These are phyloP conservation scores for Huntiella abstrusa DNA, from an alignment of 2,329 filamentous ascomycete genomes.

Conservation along the genomic window DNA sequence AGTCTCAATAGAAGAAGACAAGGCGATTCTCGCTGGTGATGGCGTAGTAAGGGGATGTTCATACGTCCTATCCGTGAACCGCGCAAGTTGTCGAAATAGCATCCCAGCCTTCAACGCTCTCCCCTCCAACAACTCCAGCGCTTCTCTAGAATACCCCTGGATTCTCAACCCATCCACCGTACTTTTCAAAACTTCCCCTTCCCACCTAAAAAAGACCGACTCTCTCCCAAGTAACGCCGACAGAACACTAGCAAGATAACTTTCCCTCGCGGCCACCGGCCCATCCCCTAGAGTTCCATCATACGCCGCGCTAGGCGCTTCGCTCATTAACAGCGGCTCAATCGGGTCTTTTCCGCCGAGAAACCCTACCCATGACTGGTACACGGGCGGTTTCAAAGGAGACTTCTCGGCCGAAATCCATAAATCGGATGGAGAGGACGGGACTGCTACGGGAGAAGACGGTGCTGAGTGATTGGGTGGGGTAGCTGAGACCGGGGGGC, in stretches of 20 bases:
- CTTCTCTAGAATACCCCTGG: constrained; percentile 35
- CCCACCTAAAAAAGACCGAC: constrained; percentile 51
- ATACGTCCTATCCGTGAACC: constrained; percentile 29
- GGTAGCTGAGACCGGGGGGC: neutral
- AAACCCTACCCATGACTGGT: constrained; percentile 55
- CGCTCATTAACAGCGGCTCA: constrained; percentile 42
- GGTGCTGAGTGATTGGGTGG: neutral
- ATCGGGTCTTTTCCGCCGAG: constrained; percentile 17
- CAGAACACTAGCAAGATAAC: constrained; percentile 39
- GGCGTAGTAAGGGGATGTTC: constrained; percentile 20
- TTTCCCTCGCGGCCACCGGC: constrained; percentile 24
- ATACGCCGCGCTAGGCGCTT: constrained; percentile 46
- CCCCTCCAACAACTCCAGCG: constrained; percentile 27
- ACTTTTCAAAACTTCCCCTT: constrained; percentile 34
- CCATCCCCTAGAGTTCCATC: constrained; percentile 37
- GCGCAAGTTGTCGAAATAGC: constrained; percentile 25
- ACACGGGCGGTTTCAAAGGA: constrained; percentile 20
- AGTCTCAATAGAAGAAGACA: constrained; percentile 30
- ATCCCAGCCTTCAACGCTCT: constrained; percentile 30
- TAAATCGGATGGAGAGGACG: constrained; percentile 17
- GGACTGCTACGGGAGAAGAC: neutral
- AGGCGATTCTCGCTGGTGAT: constrained; percentile 29
- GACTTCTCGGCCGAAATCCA: constrained; percentile 28
- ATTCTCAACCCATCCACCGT: constrained; percentile 29
- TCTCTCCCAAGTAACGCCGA: constrained; percentile 51